Conservation (phyloP, 2,329 filamentous ascomycete genomes). For the Tolypocladium sp. region DNA sequence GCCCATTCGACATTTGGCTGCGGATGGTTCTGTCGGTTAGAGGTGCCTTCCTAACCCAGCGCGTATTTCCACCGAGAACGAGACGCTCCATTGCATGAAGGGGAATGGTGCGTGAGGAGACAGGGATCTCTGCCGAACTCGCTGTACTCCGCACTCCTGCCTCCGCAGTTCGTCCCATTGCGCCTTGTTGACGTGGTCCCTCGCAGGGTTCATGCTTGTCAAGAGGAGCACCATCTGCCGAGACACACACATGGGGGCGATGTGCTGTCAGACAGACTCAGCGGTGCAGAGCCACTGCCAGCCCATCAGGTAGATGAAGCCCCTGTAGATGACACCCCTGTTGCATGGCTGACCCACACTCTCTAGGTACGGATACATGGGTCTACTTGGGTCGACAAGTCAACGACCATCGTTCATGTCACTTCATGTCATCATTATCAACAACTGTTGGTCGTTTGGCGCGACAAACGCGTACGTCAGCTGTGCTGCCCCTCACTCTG, state of each 20-base stretch:
- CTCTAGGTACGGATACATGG: too few relatives aligned
- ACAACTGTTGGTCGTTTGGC: not conserved
- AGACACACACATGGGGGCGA: too few relatives aligned
- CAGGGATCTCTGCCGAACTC: not conserved
- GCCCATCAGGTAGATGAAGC: too few relatives aligned
- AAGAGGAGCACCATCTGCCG: too few relatives aligned
- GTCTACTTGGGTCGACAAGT: not conserved
- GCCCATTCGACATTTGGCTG: not conserved
- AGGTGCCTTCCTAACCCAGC: too few relatives aligned
- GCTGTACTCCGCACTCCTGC: too few relatives aligned
- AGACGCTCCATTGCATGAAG: not conserved
- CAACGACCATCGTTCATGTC: not conserved
- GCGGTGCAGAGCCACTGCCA: too few relatives aligned
- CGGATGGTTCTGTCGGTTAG: not conserved
- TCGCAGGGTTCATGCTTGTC: not conserved
- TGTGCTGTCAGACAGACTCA: too few relatives aligned
- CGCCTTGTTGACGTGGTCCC: not conserved
- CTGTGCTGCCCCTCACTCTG: not conserved
- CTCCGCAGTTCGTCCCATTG: not conserved
- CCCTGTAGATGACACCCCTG: too few relatives aligned
- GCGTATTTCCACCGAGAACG: not conserved
- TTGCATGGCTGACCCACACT: not conserved
- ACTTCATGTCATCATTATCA: not conserved
- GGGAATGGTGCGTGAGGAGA: not conserved
- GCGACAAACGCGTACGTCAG: not conserved